Evolutionary conservation across 116 monocot species (phyloP).

Genomic region (Posidonia oceanica): DNA sequence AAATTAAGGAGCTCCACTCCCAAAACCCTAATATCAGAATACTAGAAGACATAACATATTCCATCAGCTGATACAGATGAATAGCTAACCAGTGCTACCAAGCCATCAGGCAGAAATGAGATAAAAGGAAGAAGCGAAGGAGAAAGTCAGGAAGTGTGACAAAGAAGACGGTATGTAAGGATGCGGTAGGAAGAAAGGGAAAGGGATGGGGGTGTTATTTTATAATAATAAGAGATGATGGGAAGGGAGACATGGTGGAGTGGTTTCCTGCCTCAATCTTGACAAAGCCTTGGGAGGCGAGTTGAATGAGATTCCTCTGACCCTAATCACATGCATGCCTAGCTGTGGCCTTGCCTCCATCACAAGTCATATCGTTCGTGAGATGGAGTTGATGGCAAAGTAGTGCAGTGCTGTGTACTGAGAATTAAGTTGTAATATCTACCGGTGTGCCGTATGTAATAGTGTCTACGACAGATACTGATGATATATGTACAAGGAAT

Average conservation of each 20-base stretch:
- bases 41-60: not conserved
- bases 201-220: not conserved
- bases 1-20: slow-evolving; percentile 44
- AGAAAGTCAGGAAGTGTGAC: not conserved
- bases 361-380: too few relatives aligned
- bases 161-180: not conserved
- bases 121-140: not conserved
- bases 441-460: too few relatives aligned
- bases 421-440: too few relatives aligned
- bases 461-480: too few relatives aligned
- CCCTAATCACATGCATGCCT: slow-evolving; percentile 11
- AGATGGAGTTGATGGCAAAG: too few relatives aligned
- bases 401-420: too few relatives aligned
- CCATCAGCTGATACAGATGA: not conserved
- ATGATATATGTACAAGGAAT: too few relatives aligned
- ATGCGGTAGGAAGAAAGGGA: too few relatives aligned
- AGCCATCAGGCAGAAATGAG: too few relatives aligned
- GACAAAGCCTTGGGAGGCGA: slow-evolving; percentile 6
- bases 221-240: not conserved
- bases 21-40: not conserved
- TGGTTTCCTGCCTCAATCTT: not conserved
- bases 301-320: slow-evolving; percentile 19
- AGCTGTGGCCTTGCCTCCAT: too few relatives aligned
- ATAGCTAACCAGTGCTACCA: too few relatives aligned
- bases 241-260: not conserved